Conservation (phyloP, 2,329 filamentous ascomycete species). For the Grosmannia serpens region DNA sequence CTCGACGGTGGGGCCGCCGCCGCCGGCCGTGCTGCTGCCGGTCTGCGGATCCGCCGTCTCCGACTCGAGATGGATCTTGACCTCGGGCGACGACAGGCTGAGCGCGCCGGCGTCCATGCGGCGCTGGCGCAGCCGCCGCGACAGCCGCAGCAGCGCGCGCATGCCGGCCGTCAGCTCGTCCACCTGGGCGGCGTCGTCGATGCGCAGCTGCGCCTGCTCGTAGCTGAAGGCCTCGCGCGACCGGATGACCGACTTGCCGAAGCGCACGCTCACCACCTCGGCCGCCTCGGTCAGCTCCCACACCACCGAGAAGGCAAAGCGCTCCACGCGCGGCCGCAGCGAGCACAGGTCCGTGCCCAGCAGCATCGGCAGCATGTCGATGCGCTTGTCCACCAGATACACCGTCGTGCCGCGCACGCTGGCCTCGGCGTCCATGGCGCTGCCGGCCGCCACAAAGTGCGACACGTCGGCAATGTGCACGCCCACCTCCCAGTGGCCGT, state of each 20-base stretch:
- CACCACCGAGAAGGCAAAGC: constrained; percentile 71
- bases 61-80: constrained; percentile 87
- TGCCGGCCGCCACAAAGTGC: constrained; percentile 94
- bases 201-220: constrained; percentile 86
- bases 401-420: constrained; percentile 92
- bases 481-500: constrained; percentile 91
- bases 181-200: constrained; percentile 77
- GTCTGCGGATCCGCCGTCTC: constrained; percentile 21
- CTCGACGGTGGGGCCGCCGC: constrained; percentile 48
- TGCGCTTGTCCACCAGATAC: constrained; percentile 96
- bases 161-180: constrained; percentile 88
- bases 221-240: constrained; percentile 97
- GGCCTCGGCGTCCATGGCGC: constrained; percentile 93
- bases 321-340: constrained; percentile 94
- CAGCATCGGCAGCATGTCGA: constrained; percentile 97
- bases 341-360: constrained; percentile 95
- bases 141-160: constrained; percentile 74
- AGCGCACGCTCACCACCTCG: constrained; percentile 72
- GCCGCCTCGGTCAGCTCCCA: constrained; percentile 79
- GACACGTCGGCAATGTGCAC: constrained; percentile 99
- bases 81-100: constrained; percentile 94
- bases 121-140: constrained; percentile 87
- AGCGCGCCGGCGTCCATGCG: constrained; percentile 92
- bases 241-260: constrained; percentile 96
- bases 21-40: not conserved